phyloP scores from a whole-genome alignment of 2,329 filamentous ascomycete species.

The Colletotrichum somersetense region DNA sequence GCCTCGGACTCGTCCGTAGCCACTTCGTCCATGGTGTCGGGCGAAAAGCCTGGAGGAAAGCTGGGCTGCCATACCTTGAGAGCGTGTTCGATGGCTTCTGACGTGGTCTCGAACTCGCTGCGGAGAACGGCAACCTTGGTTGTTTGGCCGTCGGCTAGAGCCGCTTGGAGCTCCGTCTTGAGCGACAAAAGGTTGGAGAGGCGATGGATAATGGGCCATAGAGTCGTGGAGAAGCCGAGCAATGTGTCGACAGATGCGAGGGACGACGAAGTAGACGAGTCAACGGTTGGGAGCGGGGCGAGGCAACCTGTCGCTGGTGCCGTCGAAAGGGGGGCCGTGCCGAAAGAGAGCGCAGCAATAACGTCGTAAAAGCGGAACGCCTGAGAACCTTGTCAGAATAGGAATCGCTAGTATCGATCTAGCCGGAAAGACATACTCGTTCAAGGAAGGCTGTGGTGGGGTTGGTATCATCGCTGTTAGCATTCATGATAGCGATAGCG shows the following conservation, averaged over 20 bases:
- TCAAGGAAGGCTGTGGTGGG: slow-evolving; percentile 70
- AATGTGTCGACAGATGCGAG: slow-evolving; percentile 68
- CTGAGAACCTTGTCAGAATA: slow-evolving; percentile 50
- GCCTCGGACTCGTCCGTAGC: slow-evolving; percentile 46
- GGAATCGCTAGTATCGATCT: neutral
- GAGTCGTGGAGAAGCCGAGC: slow-evolving; percentile 71
- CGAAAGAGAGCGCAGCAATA: slow-evolving; percentile 72
- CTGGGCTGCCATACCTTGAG: slow-evolving; percentile 68
- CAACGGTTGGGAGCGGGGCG: slow-evolving; percentile 61
- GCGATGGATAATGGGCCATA: slow-evolving; percentile 74
- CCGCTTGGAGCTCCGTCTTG: slow-evolving; percentile 64
- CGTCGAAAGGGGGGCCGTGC: slow-evolving; percentile 67
- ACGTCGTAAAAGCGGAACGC: slow-evolving; percentile 76
- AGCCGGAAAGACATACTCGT: slow-evolving; percentile 57
- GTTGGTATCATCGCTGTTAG: slow-evolving; percentile 58
- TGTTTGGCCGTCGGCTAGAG: slow-evolving; percentile 55
- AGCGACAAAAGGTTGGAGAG: slow-evolving; percentile 67
- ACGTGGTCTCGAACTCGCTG: slow-evolving; percentile 64
- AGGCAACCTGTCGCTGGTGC: slow-evolving; percentile 62
- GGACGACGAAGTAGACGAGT: slow-evolving; percentile 60
- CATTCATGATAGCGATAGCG: slow-evolving; percentile 71
- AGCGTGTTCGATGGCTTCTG: slow-evolving; percentile 67
- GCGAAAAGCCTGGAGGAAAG: slow-evolving; percentile 56
- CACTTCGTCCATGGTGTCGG: slow-evolving; percentile 43
- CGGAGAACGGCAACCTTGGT: slow-evolving; percentile 62